Evolutionary conservation across 768 basidiomycete genomes (phyloP).

Genomic region (Mycena galericulata): DNA sequence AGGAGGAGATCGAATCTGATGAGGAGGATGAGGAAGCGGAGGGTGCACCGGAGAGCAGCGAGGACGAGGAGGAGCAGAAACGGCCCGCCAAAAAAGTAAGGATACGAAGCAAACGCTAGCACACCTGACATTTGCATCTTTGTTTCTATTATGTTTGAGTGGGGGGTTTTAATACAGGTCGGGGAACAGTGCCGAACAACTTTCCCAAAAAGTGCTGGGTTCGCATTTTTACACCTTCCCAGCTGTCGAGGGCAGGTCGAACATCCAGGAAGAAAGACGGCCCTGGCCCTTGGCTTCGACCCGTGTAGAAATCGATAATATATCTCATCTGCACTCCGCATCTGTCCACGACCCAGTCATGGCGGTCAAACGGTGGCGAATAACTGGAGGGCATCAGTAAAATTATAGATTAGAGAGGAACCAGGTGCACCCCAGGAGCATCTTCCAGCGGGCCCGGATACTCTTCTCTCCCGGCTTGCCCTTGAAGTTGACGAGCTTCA

Average conservation of each 20-base stretch:
- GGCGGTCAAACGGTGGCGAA: conserved; percentile 93
- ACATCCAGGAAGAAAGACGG: conserved; percentile 95
- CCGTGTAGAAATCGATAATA: conserved; percentile 98
- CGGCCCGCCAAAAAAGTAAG: conserved; percentile 69
- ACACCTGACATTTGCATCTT: not conserved
- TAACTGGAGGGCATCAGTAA: conserved; percentile 67
- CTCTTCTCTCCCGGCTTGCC: conserved; percentile 86
- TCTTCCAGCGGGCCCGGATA: conserved; percentile 85
- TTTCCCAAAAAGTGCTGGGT: conserved; percentile 63
- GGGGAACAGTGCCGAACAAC: conserved; percentile 39
- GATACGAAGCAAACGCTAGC: conserved; percentile 60
- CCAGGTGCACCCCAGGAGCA: conserved; percentile 81
- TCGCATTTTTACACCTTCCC: conserved; percentile 94
- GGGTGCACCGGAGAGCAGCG: conserved; percentile 56
- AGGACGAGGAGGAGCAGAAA: conserved; percentile 58
- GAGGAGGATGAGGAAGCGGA: not conserved
- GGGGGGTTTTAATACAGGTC: conserved; percentile 29
- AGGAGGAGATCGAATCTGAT: conserved; percentile 44
- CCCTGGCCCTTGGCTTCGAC: conserved; percentile 63
- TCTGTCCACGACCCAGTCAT: conserved; percentile 97
- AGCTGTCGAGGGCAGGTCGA: conserved; percentile 92
- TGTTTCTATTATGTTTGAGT: conserved; percentile 18
- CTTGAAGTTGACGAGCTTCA: conserved; percentile 90
- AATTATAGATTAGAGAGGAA: conserved; percentile 19
- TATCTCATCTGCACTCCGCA: conserved; percentile 92